Evolutionary conservation across 768 basidiomycete genomes (phyloP).

Genomic region (Lepiota subincarnata): DNA sequence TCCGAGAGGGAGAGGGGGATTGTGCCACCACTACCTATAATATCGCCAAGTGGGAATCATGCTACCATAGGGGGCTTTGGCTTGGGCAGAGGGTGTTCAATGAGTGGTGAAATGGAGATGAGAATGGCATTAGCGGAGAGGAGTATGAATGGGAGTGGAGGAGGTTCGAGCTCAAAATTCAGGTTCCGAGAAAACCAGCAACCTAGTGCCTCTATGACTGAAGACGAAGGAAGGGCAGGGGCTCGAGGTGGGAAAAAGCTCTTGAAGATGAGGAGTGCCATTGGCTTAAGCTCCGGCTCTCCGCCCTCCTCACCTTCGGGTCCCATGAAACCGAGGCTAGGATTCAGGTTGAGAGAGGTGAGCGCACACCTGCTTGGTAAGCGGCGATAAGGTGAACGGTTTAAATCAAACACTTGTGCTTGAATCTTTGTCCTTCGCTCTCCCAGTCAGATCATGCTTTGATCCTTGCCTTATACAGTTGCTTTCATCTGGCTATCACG

Average conservation of each 20-base stretch:
- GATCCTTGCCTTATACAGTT: too few relatives aligned
- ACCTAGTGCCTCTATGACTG: constrained; percentile 1
- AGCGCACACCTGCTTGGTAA: constrained; percentile 1
- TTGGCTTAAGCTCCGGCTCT: neutral
- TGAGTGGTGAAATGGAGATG: too few relatives aligned
- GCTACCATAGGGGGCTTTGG: neutral
- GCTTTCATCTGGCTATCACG: too few relatives aligned
- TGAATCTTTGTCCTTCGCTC: neutral
- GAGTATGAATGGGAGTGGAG: too few relatives aligned
- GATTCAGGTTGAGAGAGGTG: constrained; percentile 5
- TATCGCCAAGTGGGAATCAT: neutral
- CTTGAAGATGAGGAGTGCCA: neutral
- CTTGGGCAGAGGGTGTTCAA: too few relatives aligned
- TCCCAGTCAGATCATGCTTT: too few relatives aligned
- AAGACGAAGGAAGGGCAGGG: neutral
- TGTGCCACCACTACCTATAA: neutral
- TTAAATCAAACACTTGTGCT: neutral
- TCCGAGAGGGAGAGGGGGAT: too few relatives aligned
- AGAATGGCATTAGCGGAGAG: too few relatives aligned
- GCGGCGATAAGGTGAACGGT: constrained; percentile 3
- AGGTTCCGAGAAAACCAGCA: constrained; percentile 1
- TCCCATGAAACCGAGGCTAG: constrained; percentile 3
- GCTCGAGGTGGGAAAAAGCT: neutral
- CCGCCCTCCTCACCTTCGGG: neutral
- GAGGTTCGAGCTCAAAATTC: neutral